Conservation (phyloP, 495 filamentous ascomycete genomes). For the Aspergillus saccharolyticus region DNA sequence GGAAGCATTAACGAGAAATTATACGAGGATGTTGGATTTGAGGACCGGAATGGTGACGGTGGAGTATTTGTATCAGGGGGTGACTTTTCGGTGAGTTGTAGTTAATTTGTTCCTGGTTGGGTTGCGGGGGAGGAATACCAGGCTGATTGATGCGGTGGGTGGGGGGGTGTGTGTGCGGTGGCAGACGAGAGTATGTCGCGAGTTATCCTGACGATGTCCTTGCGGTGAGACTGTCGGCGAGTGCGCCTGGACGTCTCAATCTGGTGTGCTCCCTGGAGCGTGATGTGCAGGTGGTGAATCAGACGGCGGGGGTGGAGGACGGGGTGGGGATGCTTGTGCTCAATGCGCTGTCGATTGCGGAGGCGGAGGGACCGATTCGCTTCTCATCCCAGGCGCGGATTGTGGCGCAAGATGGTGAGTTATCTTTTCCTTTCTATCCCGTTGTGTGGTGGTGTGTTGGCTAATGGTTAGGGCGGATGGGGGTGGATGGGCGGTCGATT, state of each 20-base stretch:
- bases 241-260: conserved; percentile 9
- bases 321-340: background rate
- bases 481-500: background rate
- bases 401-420: background rate
- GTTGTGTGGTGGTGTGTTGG: too few relatives aligned
- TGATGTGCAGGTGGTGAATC: background rate
- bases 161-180: too few relatives aligned
- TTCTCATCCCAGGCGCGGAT: conserved; percentile 7
- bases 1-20: conserved; percentile 6
- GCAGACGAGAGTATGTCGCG: conserved; percentile 15
- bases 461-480: background rate
- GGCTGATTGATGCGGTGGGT: too few relatives aligned
- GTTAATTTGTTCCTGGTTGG: background rate
- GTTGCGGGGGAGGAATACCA: background rate
- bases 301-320: background rate
- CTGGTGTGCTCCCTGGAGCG: conserved; percentile 5
- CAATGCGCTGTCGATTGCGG: conserved; percentile 3
- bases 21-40: conserved; percentile 36
- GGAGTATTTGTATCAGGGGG: conserved; percentile 24
- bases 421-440: background rate
- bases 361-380: conserved; percentile 1
- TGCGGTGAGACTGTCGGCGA: conserved; percentile 28
- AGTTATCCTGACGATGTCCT: conserved; percentile 36
- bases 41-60: conserved; percentile 27
- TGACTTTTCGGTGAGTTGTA: conserved; percentile 31